Conservation (phyloP, 192 early-diverging fungal genomes). For the Backusella luteola region DNA sequence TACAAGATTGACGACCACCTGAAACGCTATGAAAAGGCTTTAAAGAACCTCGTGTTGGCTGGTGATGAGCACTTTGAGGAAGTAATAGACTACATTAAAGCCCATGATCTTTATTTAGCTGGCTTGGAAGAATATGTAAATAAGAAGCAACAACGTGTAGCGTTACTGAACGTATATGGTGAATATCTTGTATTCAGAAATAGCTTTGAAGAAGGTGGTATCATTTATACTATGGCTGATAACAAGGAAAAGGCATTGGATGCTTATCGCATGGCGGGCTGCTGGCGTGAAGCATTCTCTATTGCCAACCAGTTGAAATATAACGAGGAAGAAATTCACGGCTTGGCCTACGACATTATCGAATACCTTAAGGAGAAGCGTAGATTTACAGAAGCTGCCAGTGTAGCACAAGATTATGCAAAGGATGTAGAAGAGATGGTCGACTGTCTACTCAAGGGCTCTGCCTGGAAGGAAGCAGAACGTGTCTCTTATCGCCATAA, state of each 20-base stretch:
- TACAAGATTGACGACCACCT: conserved; percentile 90
- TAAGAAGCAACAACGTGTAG: conserved; percentile 41
- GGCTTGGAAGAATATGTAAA: conserved; percentile 58
- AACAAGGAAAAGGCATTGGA: conserved; percentile 58
- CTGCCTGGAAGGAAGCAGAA: conserved; percentile 75
- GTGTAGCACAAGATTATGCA: conserved; percentile 69
- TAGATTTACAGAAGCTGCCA: conserved; percentile 66
- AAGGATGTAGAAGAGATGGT: conserved; percentile 69
- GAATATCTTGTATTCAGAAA: conserved; percentile 54
- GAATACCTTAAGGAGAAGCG: conserved; percentile 57
- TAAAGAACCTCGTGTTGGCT: conserved; percentile 64
- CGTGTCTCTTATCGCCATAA: conserved; percentile 57
- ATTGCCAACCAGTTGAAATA: conserved; percentile 57
- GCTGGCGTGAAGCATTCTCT: conserved; percentile 69
- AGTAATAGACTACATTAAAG: conserved; percentile 57
- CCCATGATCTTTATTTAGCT: conserved; percentile 62
- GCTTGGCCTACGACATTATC: conserved; percentile 55
- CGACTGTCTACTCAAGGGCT: conserved; percentile 64
- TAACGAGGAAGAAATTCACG: conserved; percentile 42
- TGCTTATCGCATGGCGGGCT: conserved; percentile 49
- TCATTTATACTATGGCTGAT: conserved; percentile 57
- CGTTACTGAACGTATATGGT: conserved; percentile 55
- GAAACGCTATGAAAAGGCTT: conserved; percentile 60
- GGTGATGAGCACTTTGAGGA: conserved; percentile 56
- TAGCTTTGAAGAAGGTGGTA: conserved; percentile 66